phyloP scores from a whole-genome alignment of 768 basidiomycete genomes.

The Chalciporus pseudorubinellus region DNA sequence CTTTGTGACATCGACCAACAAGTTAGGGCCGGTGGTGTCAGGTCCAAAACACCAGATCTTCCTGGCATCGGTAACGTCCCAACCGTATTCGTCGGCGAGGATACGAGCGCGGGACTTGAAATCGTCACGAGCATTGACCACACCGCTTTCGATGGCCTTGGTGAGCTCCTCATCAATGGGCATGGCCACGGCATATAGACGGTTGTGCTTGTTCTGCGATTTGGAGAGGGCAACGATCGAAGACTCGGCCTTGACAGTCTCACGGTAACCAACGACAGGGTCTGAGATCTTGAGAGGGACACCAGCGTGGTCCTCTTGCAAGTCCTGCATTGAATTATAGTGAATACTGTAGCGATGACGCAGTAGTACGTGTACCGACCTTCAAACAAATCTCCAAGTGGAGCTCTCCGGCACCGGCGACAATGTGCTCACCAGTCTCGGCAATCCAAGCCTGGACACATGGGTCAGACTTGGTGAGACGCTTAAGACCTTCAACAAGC shows the following conservation, averaged over 20 bases:
- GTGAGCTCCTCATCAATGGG: conserved; percentile 95
- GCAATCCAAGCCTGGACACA: conserved; percentile 95
- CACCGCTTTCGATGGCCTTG: conserved; percentile 86
- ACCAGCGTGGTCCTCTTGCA: conserved; percentile 99
- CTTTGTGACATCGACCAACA: conserved; percentile 98
- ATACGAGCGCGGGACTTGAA: conserved; percentile 94
- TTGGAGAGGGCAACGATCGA: conserved; percentile 96
- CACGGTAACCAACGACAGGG: conserved; percentile 95
- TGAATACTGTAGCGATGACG: neutral
- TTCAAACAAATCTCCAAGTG: conserved; percentile 99
- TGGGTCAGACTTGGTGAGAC: conserved; percentile 99
- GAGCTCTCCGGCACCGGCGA: conserved; percentile 98
- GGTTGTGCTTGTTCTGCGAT: conserved; percentile 99
- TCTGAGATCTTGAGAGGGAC: conserved; percentile 98
- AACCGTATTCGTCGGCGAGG: conserved; percentile 93
- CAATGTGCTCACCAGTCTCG: conserved; percentile 96
- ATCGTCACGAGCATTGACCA: conserved; percentile 89
- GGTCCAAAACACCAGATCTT: conserved; percentile 99
- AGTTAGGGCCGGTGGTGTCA: conserved; percentile 94
- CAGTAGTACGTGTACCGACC: conserved; percentile 39
- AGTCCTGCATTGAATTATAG: conserved; percentile 57
- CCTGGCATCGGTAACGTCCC: conserved; percentile 99
- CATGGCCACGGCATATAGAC: conserved; percentile 90
- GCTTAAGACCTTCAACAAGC: conserved; percentile 99
- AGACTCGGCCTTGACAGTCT: conserved; percentile 96